Percentiles rank a stretch among this genome's conserved stretches.
phyloP scores from a whole-genome alignment of 441 rosid species.

The Syzygium malaccense region DNA sequence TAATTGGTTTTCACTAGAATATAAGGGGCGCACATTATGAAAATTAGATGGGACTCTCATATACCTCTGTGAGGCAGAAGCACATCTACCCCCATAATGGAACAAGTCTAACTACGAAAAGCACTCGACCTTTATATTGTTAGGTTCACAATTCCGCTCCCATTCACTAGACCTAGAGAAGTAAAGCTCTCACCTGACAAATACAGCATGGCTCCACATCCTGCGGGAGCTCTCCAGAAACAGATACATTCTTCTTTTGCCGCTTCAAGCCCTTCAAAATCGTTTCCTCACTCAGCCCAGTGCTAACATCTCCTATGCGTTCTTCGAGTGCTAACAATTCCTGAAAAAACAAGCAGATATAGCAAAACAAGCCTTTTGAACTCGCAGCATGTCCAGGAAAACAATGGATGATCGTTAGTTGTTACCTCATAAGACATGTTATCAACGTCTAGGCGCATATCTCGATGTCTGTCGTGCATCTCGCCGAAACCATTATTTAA shows the following conservation, averaged over 20 bases:
- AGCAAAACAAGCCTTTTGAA: not conserved
- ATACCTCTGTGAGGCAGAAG: not conserved
- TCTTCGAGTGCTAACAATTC: slow-evolving; percentile 83
- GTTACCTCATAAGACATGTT: slow-evolving; percentile 92
- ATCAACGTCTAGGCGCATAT: slow-evolving; percentile 86
- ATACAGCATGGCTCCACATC: slow-evolving; percentile 75
- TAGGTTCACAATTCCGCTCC: not conserved
- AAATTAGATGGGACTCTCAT: not conserved
- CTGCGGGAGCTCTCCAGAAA: slow-evolving; percentile 13
- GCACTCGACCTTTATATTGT: not conserved
- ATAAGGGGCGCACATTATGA: not conserved
- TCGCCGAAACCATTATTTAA: slow-evolving; percentile 55
- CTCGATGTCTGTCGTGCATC: slow-evolving; percentile 72
- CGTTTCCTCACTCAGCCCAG: slow-evolving; percentile 62
- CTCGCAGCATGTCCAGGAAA: not conserved
- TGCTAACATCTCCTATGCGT: slow-evolving; percentile 77
- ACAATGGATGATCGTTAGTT: not conserved
- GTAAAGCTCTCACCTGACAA: slow-evolving; percentile 56
- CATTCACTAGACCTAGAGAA: not conserved
- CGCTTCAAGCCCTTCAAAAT: slow-evolving; percentile 53
- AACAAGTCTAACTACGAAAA: not conserved
- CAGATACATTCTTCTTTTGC: slow-evolving; percentile 18
- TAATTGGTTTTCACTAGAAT: not conserved
- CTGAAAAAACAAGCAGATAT: slow-evolving; percentile 19
- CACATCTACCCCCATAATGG: not conserved